Base-by-base conservation (phyloP, 2,329 filamentous ascomycete species). In the Scedosporium aurantiacum region DNA sequence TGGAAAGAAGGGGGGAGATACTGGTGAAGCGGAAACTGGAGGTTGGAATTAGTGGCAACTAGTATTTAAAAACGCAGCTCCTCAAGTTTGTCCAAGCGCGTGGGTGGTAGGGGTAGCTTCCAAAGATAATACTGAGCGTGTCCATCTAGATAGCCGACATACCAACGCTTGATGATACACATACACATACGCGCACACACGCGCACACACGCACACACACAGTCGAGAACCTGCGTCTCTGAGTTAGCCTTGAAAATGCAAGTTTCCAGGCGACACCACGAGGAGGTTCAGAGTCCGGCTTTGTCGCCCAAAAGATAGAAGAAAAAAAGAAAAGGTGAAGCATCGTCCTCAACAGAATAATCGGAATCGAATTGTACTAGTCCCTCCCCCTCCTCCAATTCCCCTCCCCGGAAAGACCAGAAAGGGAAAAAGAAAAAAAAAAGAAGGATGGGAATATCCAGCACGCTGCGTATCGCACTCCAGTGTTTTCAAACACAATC, bases 401-500 rank as follows among this genome's bases (percentile, higher is more conserved):
- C 37, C 56, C 21, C 56, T 23, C n/a, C n/a, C n/a, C n/a, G n/a
- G n/a, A n/a, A n/a, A n/a, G n/a, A n/a, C n/a, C n/a, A n/a, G 4
- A n/a, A 40, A 37, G 32, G 58, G 43, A 28, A 25, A 27, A 16
- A 6, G 8, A 27, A 58, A 62, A 66, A 61, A 41, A 63, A 58
- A 59, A n/a, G n/a, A 61, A 58, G 60, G 61, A 60, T 2, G 32
- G 32, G 62, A 60, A 59, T 32, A 47, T 28, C 54, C 40, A 62
- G 63, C 64, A 92, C 85, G 90, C 90, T 83, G 89, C 89, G 88
- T 91, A 94, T 94, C 90, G 90, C 88, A 93, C 90, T 94, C 81
- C 90, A 91, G 89, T 91, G 86, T 87, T 85, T 72, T 74, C 67
- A 67, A 71, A 79, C 83, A 92, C 89, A 86, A 93, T 92, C 90